These are phyloP conservation scores for Neurospora sp. DNA, from an alignment of 495 filamentous ascomycete genomes.

Conservation along the genomic window DNA sequence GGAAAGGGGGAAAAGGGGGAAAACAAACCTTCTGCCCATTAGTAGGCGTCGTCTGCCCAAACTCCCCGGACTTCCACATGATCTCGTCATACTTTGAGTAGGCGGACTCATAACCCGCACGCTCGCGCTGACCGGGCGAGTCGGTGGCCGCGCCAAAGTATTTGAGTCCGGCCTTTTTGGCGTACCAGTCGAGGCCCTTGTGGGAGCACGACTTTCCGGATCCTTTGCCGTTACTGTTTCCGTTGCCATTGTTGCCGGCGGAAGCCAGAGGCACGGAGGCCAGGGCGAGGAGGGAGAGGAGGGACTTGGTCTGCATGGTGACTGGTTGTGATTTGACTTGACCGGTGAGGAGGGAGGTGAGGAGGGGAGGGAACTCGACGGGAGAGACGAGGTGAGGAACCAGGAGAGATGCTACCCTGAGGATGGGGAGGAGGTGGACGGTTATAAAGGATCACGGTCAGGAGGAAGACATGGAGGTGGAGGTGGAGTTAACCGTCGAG, in stretches of 20 bases:
- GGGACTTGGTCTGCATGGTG: neutral
- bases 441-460: neutral
- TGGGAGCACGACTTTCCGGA: neutral
- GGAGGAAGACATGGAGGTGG: neutral
- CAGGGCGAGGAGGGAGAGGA: slow-evolving; percentile 3
- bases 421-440: too few relatives aligned
- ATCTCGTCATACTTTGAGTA: slow-evolving; percentile 24
- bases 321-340: neutral
- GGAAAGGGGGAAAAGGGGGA: neutral
- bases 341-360: neutral
- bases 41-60: slow-evolving; percentile 42
- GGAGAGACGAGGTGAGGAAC: neutral
- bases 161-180: slow-evolving; percentile 29
- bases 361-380: neutral
- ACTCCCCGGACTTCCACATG: slow-evolving; percentile 30
- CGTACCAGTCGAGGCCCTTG: slow-evolving; percentile 20
- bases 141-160: slow-evolving; percentile 45
- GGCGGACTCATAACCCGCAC: slow-evolving; percentile 18
- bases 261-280: slow-evolving; percentile 6
- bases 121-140: slow-evolving; percentile 26
- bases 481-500: neutral
- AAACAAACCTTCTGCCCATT: slow-evolving; percentile 37
- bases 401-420: neutral
- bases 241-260: slow-evolving; percentile 2
- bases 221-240: neutral